Evolutionary conservation across 2,329 filamentous ascomycete genomes (phyloP), one percentile per base, ranked within the genome.

Genomic region (Zymoseptoria crescenta): DNA sequence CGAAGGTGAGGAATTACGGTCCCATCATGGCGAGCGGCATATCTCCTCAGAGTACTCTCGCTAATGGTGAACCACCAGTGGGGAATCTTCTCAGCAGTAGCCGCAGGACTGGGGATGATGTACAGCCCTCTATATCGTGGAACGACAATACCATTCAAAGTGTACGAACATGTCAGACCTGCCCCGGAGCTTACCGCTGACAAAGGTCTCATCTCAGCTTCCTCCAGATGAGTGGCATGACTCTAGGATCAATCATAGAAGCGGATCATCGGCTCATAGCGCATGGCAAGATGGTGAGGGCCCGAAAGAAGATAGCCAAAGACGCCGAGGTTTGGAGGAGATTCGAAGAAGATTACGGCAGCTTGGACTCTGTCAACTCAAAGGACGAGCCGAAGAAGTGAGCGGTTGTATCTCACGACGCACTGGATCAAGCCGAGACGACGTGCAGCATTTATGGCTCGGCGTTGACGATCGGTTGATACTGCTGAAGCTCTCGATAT

Each of bases 161-260:
- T 88, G 87, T 89, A 80, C 69, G 83, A 8, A 24, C 7, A 13
- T 19, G 41, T 16, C 21, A 28, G 13, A 9, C 49, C 29, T 10
- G 19, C 54, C 48, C 51, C 48, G 19, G 20, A 19, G n/a, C 5
- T 28, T 16, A 13, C 27, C 41, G 10, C 35, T 28, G 21, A 41
- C 30, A 28, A 41, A 54, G 20, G n/a, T 56, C 10, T 54, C 27
- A 49, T 5, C 28, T 53, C 68, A 92, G 89, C 29, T 93, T 90
- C 70, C 77, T 92, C 16, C 88, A 91, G 73, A 90, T 91, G 87
- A 89, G 86, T n/a, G 86, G 85, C 61, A 92, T 92, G 88, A 86
- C 88, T n/a, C 69, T 90, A 35, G 89, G 89, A 50, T 81, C 84
- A 68, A 88, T 89, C 81, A 80, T 92, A 56, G 87, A 91, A 76